Conservation (phyloP, 2,329 filamentous ascomycete genomes). For the Lachnellula hyalina region DNA sequence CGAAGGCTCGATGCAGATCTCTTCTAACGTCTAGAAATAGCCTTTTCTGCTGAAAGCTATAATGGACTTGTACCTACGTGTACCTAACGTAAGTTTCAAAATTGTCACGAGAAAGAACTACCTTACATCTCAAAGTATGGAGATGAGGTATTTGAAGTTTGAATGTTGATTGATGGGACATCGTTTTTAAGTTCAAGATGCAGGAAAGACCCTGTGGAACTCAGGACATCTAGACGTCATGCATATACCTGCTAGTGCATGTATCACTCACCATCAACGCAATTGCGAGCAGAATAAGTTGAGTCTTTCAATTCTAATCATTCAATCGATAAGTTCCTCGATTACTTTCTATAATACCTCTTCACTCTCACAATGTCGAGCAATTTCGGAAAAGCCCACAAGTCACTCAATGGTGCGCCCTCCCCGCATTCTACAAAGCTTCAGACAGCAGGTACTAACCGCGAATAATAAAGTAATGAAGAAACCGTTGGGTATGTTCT, state of each 20-base stretch:
- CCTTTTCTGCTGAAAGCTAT: too few relatives aligned
- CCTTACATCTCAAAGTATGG: too few relatives aligned
- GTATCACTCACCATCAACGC: not conserved
- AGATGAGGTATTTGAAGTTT: not conserved
- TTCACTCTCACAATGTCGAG: constrained; percentile 10
- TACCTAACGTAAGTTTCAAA: too few relatives aligned
- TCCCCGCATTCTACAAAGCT: not conserved
- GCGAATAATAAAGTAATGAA: constrained; percentile 42
- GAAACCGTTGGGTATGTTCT: constrained; percentile 53
- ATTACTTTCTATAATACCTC: not conserved
- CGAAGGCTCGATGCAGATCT: too few relatives aligned
- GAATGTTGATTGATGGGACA: not conserved
- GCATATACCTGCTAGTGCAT: not conserved
- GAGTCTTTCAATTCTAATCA: not conserved
- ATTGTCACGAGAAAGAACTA: too few relatives aligned
- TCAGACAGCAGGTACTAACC: not conserved
- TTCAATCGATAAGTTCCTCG: not conserved
- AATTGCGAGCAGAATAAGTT: not conserved
- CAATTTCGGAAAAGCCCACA: constrained; percentile 4
- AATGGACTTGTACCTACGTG: too few relatives aligned
- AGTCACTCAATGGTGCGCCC: constrained; percentile 11
- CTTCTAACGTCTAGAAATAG: too few relatives aligned
- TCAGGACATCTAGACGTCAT: constrained; percentile 3
- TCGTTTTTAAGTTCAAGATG: not conserved
- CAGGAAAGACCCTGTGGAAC: not conserved